Percentiles rank a stretch among this genome's conserved stretches.
Evolutionary conservation across 108 stramenopile genomes (phyloP).

Genomic region (Skeletonema costatum): DNA sequence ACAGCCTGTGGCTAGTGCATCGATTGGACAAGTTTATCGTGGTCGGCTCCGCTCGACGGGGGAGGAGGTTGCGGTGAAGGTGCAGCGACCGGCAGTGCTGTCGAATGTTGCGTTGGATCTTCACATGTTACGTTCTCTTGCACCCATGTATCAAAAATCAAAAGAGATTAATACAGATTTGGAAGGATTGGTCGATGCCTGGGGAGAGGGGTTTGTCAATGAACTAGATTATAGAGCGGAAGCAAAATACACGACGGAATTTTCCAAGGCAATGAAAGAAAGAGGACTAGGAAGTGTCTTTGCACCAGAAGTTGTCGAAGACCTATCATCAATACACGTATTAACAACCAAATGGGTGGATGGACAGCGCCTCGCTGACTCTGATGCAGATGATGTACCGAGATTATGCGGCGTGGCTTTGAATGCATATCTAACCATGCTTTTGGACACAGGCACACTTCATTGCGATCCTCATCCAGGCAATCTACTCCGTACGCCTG

Average conservation of each 20-base stretch:
- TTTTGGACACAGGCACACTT: constrained; percentile 49
- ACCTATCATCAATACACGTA: constrained; percentile 56
- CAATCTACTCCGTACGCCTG: constrained; percentile 72
- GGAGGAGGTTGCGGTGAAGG: constrained; percentile 79
- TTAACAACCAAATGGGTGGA: constrained; percentile 87
- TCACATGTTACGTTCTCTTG: constrained; percentile 67
- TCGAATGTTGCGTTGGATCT: constrained; percentile 77
- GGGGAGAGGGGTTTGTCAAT: constrained; percentile 84
- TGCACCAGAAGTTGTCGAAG: constrained; percentile 63
- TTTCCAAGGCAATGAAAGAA: constrained; percentile 57
- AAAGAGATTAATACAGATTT: constrained; percentile 56
- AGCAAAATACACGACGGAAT: constrained; percentile 60
- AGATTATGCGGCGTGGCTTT: constrained; percentile 71
- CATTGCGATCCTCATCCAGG: constrained; percentile 57
- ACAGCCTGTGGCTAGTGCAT: constrained; percentile 81
- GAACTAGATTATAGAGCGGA: constrained; percentile 86
- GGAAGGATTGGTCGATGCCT: constrained; percentile 70
- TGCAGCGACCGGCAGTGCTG: constrained; percentile 84
- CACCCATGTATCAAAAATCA: constrained; percentile 51
- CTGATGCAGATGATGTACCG: constrained; percentile 53
- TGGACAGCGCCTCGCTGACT: constrained; percentile 64
- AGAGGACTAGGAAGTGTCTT: constrained; percentile 59
- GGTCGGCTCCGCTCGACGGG: constrained; percentile 48
- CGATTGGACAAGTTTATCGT: constrained; percentile 91
- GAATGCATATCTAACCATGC: constrained; percentile 74